phyloP scores from a whole-genome alignment of 140 eudicot species.

The Bidens hawaiensis region DNA sequence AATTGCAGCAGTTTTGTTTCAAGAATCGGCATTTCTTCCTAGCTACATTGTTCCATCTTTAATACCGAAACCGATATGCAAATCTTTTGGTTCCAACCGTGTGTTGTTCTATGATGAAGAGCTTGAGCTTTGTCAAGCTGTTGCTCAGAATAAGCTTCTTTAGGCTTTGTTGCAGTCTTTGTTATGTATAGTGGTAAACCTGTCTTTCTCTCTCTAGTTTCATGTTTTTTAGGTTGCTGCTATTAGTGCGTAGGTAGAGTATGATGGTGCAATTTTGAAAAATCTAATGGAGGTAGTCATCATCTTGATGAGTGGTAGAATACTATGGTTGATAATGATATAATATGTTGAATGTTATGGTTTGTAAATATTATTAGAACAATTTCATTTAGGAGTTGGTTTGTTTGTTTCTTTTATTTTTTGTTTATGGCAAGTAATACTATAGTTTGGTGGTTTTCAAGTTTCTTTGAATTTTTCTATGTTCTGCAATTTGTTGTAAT shows the following conservation, averaged over 20 bases:
- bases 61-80: constrained; percentile 68
- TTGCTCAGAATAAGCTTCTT: constrained; percentile 91
- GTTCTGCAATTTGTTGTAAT: background rate
- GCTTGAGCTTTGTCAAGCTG: constrained; percentile 92
- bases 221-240: constrained; percentile 23
- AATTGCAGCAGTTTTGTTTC: constrained; percentile 87
- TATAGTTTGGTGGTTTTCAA: constrained; percentile 10
- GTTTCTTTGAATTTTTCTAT: background rate
- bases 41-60: constrained; percentile 70
- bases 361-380: constrained; percentile 36
- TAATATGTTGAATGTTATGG: constrained; percentile 27
- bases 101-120: constrained; percentile 87
- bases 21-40: constrained; percentile 63
- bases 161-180: constrained; percentile 9
- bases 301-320: constrained; percentile 37
- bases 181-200: constrained; percentile 25
- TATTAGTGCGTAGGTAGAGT: constrained; percentile 30
- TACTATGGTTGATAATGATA: constrained; percentile 21
- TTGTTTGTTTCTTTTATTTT: constrained; percentile 13
- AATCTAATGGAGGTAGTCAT: constrained; percentile 23
- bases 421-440: constrained; percentile 9
- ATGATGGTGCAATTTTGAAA: constrained; percentile 29
- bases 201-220: background rate
- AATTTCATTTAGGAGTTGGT: constrained; percentile 17
- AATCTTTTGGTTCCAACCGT: constrained; percentile 77